Evolutionary conservation across 2,329 filamentous ascomycete genomes (phyloP).

Genomic region (Colletotrichum falcatum): DNA sequence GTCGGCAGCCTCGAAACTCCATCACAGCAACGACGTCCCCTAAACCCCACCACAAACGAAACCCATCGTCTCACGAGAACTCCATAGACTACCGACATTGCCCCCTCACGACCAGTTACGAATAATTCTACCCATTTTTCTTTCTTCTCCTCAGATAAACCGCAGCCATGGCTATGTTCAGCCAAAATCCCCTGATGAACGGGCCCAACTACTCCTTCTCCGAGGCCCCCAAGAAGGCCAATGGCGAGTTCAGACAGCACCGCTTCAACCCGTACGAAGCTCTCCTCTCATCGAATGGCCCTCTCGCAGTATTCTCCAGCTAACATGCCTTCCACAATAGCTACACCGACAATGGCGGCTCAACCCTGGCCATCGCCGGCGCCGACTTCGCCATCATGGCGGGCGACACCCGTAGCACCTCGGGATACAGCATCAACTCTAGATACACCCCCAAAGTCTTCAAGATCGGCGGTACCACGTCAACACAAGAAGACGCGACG

Average conservation of each 20-base stretch:
- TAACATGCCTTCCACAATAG: slow-evolving; percentile 56
- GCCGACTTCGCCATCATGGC: slow-evolving; percentile 96
- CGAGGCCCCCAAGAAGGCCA: slow-evolving; percentile 66
- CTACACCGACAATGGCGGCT: slow-evolving; percentile 98
- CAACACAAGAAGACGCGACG: slow-evolving; percentile 84
- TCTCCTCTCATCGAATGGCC: not conserved
- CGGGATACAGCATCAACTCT: slow-evolving; percentile 99
- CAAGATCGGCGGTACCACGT: slow-evolving; percentile 92
- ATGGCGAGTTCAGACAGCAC: slow-evolving; percentile 75
- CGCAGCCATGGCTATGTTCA: slow-evolving; percentile 73
- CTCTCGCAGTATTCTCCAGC: slow-evolving; percentile 7
- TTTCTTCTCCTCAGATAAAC: slow-evolving; percentile 25
- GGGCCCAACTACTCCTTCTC: slow-evolving; percentile 77
- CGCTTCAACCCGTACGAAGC: slow-evolving; percentile 88
- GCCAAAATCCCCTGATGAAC: slow-evolving; percentile 76
- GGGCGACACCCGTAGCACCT: slow-evolving; percentile 94
- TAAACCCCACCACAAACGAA: slow-evolving; percentile 35
- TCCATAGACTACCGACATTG: slow-evolving; percentile 3
- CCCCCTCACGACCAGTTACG: slow-evolving; percentile 5
- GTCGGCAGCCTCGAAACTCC: slow-evolving; percentile 31
- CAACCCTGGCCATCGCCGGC: slow-evolving; percentile 93
- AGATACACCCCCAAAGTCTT: slow-evolving; percentile 96
- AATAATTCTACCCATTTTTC: too few relatives aligned
- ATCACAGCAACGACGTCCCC: slow-evolving; percentile 30
- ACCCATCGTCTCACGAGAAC: slow-evolving; percentile 32